Percentiles rank a stretch among this genome's conserved stretches.
phyloP scores from a whole-genome alignment of 305 asterid species.

The Solanum hybrid region DNA sequence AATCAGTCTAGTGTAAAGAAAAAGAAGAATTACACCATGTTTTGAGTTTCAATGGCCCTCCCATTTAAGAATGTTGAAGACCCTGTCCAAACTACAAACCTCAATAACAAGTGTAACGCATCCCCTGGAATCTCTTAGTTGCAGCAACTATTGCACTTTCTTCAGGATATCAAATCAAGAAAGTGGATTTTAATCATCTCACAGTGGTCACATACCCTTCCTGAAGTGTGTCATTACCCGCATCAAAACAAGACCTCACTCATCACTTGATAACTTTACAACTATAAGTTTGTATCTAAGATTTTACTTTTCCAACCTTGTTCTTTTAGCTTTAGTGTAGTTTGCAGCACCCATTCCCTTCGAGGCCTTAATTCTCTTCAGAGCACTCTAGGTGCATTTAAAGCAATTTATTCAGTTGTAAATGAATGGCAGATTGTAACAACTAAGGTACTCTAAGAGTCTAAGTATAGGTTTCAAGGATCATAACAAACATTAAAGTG shows the following conservation, averaged over 20 bases:
- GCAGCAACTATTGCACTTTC: neutral
- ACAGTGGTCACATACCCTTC: neutral
- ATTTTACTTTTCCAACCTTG: neutral
- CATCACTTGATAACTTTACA: neutral
- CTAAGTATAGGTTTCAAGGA: neutral
- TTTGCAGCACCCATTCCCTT: neutral
- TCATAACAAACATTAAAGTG: neutral
- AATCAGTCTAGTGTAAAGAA: slow-evolving; percentile 6
- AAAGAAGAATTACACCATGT: neutral
- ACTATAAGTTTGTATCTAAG: neutral
- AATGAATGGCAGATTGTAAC: neutral
- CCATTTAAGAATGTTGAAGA: neutral
- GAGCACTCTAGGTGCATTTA: neutral
- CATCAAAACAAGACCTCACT: neutral
- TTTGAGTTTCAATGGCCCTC: neutral
- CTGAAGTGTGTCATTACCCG: neutral
- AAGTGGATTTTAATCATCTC: neutral
- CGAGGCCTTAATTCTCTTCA: neutral
- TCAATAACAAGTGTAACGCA: neutral
- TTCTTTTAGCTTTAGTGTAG: neutral
- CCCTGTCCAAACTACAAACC: neutral
- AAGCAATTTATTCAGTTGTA: neutral
- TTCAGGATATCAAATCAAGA: slow-evolving; percentile 2
- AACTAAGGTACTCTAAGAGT: neutral
- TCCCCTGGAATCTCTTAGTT: neutral